Conservation (phyloP, 2,329 filamentous ascomycete genomes). For the Stagonosporopsis chrysanthemi region DNA sequence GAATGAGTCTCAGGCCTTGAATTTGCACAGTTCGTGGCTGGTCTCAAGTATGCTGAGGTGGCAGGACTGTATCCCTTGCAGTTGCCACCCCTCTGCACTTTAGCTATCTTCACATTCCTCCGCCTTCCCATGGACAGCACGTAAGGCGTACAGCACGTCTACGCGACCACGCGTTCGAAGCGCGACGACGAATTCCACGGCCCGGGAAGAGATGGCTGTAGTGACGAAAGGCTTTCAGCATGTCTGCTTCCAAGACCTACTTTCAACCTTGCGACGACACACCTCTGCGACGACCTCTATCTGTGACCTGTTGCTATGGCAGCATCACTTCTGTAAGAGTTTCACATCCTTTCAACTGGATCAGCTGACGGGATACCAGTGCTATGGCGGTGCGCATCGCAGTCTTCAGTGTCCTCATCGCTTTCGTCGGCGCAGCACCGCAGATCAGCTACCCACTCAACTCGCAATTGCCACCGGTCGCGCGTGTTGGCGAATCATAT, state of each 20-base stretch:
- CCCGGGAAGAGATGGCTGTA: conserved; percentile 42
- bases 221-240: conserved; percentile 31
- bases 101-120: conserved; percentile 39
- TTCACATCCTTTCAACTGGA: not conserved
- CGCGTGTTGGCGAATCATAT: conserved; percentile 71
- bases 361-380: conserved; percentile 18
- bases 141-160: conserved; percentile 29
- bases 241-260: conserved; percentile 24
- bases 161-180: conserved; percentile 35
- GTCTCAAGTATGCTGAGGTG: conserved; percentile 30
- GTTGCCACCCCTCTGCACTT: conserved; percentile 26
- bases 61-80: conserved; percentile 44
- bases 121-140: conserved; percentile 26
- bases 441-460: conserved; percentile 75
- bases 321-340: conserved; percentile 26
- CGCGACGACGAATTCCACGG: conserved; percentile 40
- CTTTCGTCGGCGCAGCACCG: conserved; percentile 38
- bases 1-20: conserved; percentile 19
- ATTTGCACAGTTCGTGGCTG: conserved; percentile 14
- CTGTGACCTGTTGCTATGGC: conserved; percentile 26
- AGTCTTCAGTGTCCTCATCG: conserved; percentile 26
- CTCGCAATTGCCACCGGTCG: conserved; percentile 82
- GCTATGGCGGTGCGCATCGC: conserved; percentile 28
- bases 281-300: conserved; percentile 17
- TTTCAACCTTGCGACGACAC: conserved; percentile 20